Conservation (phyloP, 345 rosid genomes). For the Moricandia moricandioides region DNA sequence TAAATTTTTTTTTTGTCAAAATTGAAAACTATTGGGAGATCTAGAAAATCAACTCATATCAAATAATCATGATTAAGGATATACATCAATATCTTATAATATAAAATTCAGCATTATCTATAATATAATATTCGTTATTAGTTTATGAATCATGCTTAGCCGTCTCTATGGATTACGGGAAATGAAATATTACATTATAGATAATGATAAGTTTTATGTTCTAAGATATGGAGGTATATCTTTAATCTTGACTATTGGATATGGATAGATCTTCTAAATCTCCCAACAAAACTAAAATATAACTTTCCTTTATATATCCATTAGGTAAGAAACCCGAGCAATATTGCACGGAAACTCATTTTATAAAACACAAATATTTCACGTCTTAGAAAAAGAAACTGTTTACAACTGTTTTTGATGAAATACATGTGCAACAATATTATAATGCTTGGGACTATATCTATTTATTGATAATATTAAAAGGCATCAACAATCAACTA, state of each 20-base stretch:
- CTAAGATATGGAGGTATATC: not conserved
- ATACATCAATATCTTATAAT: not conserved
- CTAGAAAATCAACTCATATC: not conserved
- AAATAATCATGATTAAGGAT: not conserved
- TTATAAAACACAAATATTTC: no score
- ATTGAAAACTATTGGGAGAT: not conserved
- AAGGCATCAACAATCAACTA: no score
- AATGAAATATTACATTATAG: not conserved
- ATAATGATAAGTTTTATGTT: not conserved
- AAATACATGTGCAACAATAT: no score
- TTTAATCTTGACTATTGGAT: not conserved
- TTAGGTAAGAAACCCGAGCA: no score
- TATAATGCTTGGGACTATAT: no score
- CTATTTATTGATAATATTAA: no score
- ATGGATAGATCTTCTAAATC: not conserved
- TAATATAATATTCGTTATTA: not conserved
- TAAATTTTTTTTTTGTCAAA: not conserved
- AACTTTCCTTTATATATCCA: no score
- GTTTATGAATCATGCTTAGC: not conserved
- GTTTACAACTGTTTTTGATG: no score
- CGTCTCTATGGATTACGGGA: no score
- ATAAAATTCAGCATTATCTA: not conserved
- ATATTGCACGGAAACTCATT: no score
- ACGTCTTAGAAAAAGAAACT: no score
- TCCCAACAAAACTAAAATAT: not conserved